Evolutionary conservation across 2,329 filamentous ascomycete genomes (phyloP), one percentile per base, ranked within the genome.

Genomic region (Fusarium armeniacum): DNA sequence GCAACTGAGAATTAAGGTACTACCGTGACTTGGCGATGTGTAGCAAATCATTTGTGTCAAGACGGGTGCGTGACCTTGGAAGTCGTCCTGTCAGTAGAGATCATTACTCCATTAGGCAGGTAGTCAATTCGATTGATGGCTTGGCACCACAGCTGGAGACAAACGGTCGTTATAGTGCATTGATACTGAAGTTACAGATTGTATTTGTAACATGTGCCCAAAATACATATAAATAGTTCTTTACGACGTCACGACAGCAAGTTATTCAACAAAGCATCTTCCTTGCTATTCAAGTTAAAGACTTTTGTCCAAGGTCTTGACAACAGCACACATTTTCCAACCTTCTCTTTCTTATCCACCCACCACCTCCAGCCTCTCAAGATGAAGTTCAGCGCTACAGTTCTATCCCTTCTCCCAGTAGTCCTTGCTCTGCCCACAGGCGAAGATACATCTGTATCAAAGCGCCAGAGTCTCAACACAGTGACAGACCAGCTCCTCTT

Each of bases 401-500:
- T 79, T 32, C 28, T 77, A 44, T 54, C 64, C 2, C 57, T 79
- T 3, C 55, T 70, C 13, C 66, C 76, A 4, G 70, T 49, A 9
- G 76, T 58, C 12, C 49, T 75, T 22, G 76, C 76, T 30, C 45
- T 74, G 1, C 75, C 77, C 3, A 35, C 63, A 0, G 35, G 52
- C 20, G 33, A 58, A 12, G 69, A 63, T 32, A 65, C 28, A 7
- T 38, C 52, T 16, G 45, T 70, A 30, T 46, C 53, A 5, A 66
- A 60, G 32, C 76, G 73, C 24, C 73, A 77, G 53, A 74, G 62
- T 30, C 50, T 60, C 35, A 70, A 61, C 20, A 51, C 76, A 10
- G 73, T 80, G 18, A 86, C 83, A 2, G 85, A 88, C 63, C 62
- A 79, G 33, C 79, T 85, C 26, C 76, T 86, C 55, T 87, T 85